A percentile compares a stretch with the other conserved stretches of the same genome.
Conservation (phyloP, 2,329 filamentous ascomycete genomes). For the Phaeomoniella chlamydospora region DNA sequence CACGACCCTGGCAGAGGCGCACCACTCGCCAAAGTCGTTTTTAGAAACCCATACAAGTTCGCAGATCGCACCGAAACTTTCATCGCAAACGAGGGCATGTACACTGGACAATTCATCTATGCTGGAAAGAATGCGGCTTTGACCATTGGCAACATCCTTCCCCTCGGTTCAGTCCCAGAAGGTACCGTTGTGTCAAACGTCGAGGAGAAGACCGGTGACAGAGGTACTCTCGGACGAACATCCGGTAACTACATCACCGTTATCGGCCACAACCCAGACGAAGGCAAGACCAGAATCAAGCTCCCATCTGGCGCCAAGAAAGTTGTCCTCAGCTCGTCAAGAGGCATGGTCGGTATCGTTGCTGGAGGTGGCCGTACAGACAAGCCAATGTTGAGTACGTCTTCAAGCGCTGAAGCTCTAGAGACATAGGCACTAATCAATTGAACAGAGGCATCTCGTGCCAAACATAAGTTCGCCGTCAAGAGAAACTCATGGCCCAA, state of each 20-base stretch:
- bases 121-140: constrained; percentile 97
- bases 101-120: constrained; percentile 99
- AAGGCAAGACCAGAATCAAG: constrained; percentile 99
- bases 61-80: constrained; percentile 97
- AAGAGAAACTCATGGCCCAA: constrained; percentile 99
- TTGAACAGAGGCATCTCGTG: constrained; percentile 80
- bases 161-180: constrained; percentile 86
- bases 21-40: constrained; percentile 88
- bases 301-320: constrained; percentile 98
- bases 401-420: constrained; percentile 1
- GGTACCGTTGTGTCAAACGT: constrained; percentile 99
- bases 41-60: constrained; percentile 97
- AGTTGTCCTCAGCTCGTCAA: constrained; percentile 78
- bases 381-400: constrained; percentile 87
- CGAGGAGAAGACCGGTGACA: constrained; percentile 97
- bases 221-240: constrained; percentile 88
- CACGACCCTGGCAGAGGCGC: constrained; percentile 98
- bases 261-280: constrained; percentile 93
- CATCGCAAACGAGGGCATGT: constrained; percentile 99
- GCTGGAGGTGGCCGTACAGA: constrained; percentile 98
- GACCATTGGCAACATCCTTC: constrained; percentile 95
- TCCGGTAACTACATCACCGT: constrained; percentile 99
- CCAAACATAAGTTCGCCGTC: constrained; percentile 99
- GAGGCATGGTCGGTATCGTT: constrained; percentile 99
- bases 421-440: constrained; percentile 23